Evolutionary conservation across 768 basidiomycete genomes (phyloP).

Genomic region (Tephrocybe sp.): DNA sequence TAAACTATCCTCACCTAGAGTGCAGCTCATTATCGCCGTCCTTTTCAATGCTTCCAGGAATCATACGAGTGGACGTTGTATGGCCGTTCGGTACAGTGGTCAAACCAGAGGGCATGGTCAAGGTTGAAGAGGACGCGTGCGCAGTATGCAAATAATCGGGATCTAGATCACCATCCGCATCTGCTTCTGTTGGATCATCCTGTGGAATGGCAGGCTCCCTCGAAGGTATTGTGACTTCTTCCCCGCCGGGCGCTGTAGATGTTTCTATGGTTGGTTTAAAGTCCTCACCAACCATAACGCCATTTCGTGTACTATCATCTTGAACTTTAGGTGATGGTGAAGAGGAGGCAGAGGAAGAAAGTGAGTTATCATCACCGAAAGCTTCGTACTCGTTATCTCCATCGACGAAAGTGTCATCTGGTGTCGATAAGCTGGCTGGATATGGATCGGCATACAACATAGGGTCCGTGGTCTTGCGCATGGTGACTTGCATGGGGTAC

Average conservation of each 20-base stretch:
- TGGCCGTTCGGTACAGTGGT: no score
- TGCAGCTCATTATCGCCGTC: no score
- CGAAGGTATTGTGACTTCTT: no score
- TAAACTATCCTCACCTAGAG: no score
- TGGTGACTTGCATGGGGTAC: slow-evolving; percentile 9
- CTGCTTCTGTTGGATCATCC: slow-evolving; percentile 22
- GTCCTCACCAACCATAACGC: neutral
- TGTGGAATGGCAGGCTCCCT: neutral
- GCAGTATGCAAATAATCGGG: slow-evolving; percentile 25
- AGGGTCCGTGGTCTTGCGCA: slow-evolving; percentile 26
- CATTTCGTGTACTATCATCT: neutral
- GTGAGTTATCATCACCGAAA: slow-evolving; percentile 28
- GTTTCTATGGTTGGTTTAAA: no score
- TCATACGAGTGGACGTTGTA: no score
- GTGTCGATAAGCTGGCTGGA: slow-evolving; percentile 47
- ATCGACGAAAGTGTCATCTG: slow-evolving; percentile 18
- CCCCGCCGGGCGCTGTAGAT: no score
- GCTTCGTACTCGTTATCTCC: slow-evolving; percentile 9
- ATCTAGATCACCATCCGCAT: slow-evolving; percentile 35
- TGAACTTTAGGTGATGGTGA: neutral
- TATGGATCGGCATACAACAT: slow-evolving; percentile 40
- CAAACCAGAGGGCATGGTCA: neutral
- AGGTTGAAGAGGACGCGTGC: neutral
- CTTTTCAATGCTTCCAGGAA: no score
- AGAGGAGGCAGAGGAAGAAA: slow-evolving; percentile 26